A percentile compares a stretch with the other conserved stretches of the same genome.
These are phyloP conservation scores for Trypanosoma congolense DNA, from an alignment of 208 protist genomes.

Conservation along the genomic window DNA sequence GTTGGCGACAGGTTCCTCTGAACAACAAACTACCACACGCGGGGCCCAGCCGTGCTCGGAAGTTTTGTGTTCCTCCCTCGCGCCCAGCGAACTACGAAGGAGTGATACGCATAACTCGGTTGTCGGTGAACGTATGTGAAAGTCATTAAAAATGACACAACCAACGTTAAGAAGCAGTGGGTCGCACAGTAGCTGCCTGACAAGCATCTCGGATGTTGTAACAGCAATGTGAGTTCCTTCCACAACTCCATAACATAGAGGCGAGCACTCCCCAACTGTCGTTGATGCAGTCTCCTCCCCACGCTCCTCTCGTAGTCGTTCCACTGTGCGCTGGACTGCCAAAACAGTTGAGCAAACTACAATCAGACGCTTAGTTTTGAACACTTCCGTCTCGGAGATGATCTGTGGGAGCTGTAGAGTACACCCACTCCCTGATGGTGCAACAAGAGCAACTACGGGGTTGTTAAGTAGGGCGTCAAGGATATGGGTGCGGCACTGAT, in stretches of 20 bases:
- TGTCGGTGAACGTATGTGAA: slow-evolving; percentile 57
- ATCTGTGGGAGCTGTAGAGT: slow-evolving; percentile 78
- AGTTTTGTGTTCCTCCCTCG: slow-evolving; percentile 10
- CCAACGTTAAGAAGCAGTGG: slow-evolving; percentile 63
- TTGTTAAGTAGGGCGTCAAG: slow-evolving; percentile 63
- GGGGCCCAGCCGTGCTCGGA: slow-evolving; percentile 20
- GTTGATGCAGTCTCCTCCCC: slow-evolving; percentile 58
- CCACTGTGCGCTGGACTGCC: slow-evolving; percentile 48
- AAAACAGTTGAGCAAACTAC: slow-evolving; percentile 57
- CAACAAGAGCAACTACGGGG: slow-evolving; percentile 59
- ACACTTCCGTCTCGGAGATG: slow-evolving; percentile 78
- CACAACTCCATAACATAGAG: slow-evolving; percentile 33
- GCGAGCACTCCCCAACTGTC: slow-evolving; percentile 48
- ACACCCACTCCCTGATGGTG: slow-evolving; percentile 41
- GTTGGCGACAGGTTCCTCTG: slow-evolving; percentile 47
- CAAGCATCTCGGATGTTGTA: slow-evolving; percentile 75
- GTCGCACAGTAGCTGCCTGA: slow-evolving; percentile 80
- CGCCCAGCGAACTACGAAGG: slow-evolving; percentile 43
- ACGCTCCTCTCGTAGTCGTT: slow-evolving; percentile 78
- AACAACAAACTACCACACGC: slow-evolving; percentile 68
- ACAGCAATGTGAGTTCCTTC: slow-evolving; percentile 63
- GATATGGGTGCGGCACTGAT: slow-evolving; percentile 68
- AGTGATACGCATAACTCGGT: slow-evolving; percentile 73
- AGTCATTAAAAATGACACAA: slow-evolving; percentile 81
- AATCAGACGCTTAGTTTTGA: slow-evolving; percentile 71